Percentiles rank a stretch among this genome's conserved stretches.
Conservation (phyloP, 2,329 filamentous ascomycete species). For the Scedosporium dehoogii region DNA sequence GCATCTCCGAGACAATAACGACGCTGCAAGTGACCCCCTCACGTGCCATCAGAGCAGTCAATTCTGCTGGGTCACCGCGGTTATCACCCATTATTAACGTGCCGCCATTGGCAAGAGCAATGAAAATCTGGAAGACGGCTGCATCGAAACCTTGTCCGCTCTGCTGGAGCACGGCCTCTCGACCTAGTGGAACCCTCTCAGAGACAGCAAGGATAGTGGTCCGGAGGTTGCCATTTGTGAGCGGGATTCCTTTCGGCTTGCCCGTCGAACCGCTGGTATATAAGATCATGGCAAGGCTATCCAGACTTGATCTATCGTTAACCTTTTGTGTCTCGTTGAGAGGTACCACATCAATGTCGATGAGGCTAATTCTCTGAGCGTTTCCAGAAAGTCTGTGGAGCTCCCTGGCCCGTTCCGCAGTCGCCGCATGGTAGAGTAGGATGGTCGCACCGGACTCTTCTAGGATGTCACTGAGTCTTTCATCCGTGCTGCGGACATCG, state of each 20-base stretch:
- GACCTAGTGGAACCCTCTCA: not conserved
- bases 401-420: not conserved
- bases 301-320: no score
- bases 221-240: not conserved
- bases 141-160: not conserved
- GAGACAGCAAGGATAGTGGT: not conserved
- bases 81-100: not conserved
- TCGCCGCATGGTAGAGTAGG: not conserved
- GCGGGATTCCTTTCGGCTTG: not conserved
- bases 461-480: not conserved
- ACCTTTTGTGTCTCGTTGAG: no score
- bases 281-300: not conserved
- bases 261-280: not conserved
- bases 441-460: not conserved
- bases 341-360: not conserved
- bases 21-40: not conserved
- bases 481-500: not conserved
- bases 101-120: not conserved
- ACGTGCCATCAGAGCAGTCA: not conserved
- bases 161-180: not conserved
- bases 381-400: not conserved
- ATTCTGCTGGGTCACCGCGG: not conserved
- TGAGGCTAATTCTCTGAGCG: not conserved
- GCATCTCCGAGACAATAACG: no score
- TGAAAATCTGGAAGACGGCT: not conserved